Evolutionary conservation across 352 stramenopile genomes (phyloP), one percentile per base, ranked within the genome.

Genomic region (Pythium folliculosum): DNA sequence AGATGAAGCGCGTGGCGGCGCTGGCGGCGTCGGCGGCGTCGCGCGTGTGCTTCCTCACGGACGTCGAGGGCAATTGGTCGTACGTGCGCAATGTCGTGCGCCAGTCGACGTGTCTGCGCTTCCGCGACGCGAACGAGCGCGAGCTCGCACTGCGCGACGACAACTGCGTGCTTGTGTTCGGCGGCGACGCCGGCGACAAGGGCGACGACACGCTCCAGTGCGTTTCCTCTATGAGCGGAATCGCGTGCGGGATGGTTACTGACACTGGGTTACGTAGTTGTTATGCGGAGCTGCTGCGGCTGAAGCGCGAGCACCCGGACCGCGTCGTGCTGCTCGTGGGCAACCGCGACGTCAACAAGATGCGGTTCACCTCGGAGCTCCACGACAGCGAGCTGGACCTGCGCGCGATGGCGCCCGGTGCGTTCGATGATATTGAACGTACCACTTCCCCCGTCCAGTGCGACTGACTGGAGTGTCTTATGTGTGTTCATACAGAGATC

Each of bases 291-390:
- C 80, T 98, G 27, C 77, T 97, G 45, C 77, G 73, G 3, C 77
- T 98, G 9, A 97, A 97, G 75, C 80, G 88, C 61, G 70, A 80
- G 32, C 85, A 98, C 71, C 91, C 88, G 0, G 80, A 95, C 35
- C 89, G 89, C 52, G 92, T 98, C 16, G 85, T 96, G 73, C 75
- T 98, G 50, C 83, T 98, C 50, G 94, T 96, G 44, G 94, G 94
- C 14, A 98, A 98, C 67, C 89, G 94, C 54, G 94, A 98, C 76
- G 82, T 97, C 54, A 98, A 98, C 78, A 98, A 98, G 71, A 88
- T 98, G 72, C 80, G 91, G 43, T 79, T 97, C 32, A 92, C 85
- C 16, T 95, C 88, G 3, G 92, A 98, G 68, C 68, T 97, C 5
- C 72, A 82, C 44, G 77, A 96, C 35, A 71, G 61, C 5, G 87